Percentiles rank a stretch among this genome's conserved stretches.
phyloP scores from a whole-genome alignment of 2,329 filamentous ascomycete genomes.

The Talaromyces sp. region DNA sequence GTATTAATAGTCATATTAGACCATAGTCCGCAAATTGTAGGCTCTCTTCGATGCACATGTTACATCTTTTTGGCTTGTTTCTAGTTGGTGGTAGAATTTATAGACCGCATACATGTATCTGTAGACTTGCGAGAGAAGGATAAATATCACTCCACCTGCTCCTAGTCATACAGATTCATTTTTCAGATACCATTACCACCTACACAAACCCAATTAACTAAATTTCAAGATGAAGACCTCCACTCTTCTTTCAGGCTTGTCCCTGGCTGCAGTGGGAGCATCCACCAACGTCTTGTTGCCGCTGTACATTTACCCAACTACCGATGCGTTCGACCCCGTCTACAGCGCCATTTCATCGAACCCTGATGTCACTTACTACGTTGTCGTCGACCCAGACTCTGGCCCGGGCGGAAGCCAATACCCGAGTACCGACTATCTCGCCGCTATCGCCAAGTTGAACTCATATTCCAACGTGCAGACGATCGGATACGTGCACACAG shows the following conservation, averaged over 20 bases:
- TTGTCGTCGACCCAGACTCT: conserved; percentile 19
- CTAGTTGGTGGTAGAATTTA: background rate
- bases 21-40: background rate
- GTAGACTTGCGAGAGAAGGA: background rate
- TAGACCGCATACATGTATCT: background rate
- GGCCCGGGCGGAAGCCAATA: conserved; percentile 12
- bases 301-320: conserved; percentile 17
- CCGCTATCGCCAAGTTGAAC: conserved; percentile 5
- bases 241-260: background rate
- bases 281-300: conserved; percentile 13
- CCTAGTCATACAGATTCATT: background rate
- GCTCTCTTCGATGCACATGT: background rate
- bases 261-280: background rate
- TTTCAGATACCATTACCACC: background rate
- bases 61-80: background rate
- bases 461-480: conserved; percentile 8
- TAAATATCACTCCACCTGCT: background rate
- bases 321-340: conserved; percentile 15
- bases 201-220: background rate
- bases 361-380: conserved; percentile 15
- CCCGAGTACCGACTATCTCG: conserved; percentile 1
- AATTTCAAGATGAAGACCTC: conserved; percentile 9
- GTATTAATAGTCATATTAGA: background rate
- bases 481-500: conserved; percentile 7
- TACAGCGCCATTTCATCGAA: conserved; percentile 13